Base-by-base conservation (phyloP, 2,329 filamentous ascomycete species). In the Fusarium irregulare region DNA sequence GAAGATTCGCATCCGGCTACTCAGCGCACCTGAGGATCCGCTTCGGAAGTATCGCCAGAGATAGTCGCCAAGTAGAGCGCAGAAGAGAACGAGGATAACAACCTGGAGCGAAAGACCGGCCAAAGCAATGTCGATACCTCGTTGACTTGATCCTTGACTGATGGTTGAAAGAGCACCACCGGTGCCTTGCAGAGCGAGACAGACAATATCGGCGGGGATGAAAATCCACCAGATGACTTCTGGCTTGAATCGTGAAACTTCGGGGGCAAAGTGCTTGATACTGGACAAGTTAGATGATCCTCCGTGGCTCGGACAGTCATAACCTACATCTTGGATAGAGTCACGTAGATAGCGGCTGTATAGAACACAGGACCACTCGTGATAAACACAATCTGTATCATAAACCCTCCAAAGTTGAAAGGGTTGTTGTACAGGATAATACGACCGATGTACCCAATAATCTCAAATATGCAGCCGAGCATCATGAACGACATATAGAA, bases 271-370 rank as follows among this genome's bases (percentile, higher is more conserved):
- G 53, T 73, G 73, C 40, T 85, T 60, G 60, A 84, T 82, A 2
- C 81, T 82, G 16, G 0, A 0, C 1, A 18, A 28, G 60, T 74
- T 32, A 73, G 61, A 12, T 11, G 4, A 7, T 0, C 4, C 6
- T n/a, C 12, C 3, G 10, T 3, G 12, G 4, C 1, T 6, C 1
- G 7, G 4, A 5, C 4, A 48, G 2, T 0, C 16, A 8, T 10
- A 14, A 18, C 77, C 70, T 47, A 81, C 80, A 75, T 77, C 68
- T 79, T 80, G 40, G 78, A 77, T 6, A 91, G 81, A 14, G 87
- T 90, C 28, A 92, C 84, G 73, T 92, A 92, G 56, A 92, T 87
- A 32, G 87, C 87, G 2, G 89, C 89, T 10, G 87, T 67, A 83
- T 89, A 81, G 21, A 77, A 81, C 0, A 81, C 79, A 12, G 80